Conservation (phyloP, 1,284 basidiomycete genomes). For the Agaricales sp. region DNA sequence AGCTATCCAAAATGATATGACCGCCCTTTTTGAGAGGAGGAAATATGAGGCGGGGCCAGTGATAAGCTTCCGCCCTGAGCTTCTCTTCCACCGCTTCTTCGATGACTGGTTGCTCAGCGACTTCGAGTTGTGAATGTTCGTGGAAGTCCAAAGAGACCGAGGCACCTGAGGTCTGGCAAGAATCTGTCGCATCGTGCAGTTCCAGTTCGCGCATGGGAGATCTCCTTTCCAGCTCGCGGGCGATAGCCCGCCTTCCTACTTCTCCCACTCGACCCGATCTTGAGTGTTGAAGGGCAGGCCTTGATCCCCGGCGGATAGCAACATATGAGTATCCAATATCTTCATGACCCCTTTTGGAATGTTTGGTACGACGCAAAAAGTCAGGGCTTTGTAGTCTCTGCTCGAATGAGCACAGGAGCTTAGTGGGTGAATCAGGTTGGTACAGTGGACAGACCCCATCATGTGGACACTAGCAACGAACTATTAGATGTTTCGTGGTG, state of each 20-base stretch:
- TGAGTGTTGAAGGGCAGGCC: conserved; percentile 38
- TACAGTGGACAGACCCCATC: conserved; percentile 78
- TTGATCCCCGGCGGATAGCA: conserved; percentile 70
- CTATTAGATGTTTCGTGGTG: conserved; percentile 9
- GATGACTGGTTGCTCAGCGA: conserved; percentile 10
- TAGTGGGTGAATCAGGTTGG: conserved; percentile 31
- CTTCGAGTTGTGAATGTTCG: conserved; percentile 3
- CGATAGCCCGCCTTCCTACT: conserved; percentile 32
- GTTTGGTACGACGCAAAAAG: conserved; percentile 83
- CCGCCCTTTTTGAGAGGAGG: conserved; percentile 88
- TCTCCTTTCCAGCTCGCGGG: conserved; percentile 26
- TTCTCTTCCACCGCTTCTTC: conserved; percentile 31
- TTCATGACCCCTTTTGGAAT: conserved; percentile 75
- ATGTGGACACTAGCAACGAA: conserved; percentile 71
- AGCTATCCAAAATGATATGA: conserved; percentile 89
- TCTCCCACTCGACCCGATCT: conserved; percentile 60
- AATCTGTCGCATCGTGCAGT: conserved; percentile 27
- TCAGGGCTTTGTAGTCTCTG: conserved; percentile 81
- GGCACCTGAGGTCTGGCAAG: conserved; percentile 8
- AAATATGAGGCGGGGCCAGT: conserved; percentile 87
- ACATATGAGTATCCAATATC: conserved; percentile 88
- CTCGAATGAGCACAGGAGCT: conserved; percentile 72
- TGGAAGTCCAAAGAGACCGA: neutral
- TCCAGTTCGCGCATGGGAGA: conserved; percentile 28
- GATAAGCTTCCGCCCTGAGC: conserved; percentile 58